Percentiles rank a stretch among this genome's conserved stretches.
phyloP scores from a whole-genome alignment of 208 protist species.

The Trypanosomatidae sp. region DNA sequence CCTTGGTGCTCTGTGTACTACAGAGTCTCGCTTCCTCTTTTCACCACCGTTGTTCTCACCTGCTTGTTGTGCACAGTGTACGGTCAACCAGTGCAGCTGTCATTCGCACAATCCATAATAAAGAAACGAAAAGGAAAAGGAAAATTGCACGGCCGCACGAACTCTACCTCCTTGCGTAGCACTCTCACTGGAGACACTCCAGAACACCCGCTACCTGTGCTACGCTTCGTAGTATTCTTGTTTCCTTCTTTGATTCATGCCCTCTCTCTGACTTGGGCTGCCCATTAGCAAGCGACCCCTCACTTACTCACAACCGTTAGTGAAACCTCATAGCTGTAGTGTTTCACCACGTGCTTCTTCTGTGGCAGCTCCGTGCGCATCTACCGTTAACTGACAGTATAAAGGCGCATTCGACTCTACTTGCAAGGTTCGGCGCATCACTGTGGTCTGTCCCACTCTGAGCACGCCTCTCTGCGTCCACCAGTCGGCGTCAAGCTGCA shows the following conservation, averaged over 20 bases:
- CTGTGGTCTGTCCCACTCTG: not conserved
- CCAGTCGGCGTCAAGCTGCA: slow-evolving; percentile 6
- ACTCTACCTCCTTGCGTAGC: too few species aligned
- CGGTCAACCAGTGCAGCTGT: not conserved
- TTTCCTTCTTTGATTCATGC: not conserved
- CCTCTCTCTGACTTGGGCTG: not conserved
- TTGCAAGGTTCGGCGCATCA: not conserved
- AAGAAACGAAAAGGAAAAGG: not conserved
- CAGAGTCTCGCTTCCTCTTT: not conserved
- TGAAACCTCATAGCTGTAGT: not conserved
- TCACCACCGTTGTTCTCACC: not conserved
- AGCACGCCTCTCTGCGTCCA: not conserved
- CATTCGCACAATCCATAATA: not conserved
- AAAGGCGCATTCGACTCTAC: not conserved
- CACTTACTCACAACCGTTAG: not conserved
- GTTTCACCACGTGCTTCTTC: not conserved
- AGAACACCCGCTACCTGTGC: not conserved
- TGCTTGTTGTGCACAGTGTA: not conserved
- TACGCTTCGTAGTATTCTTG: not conserved
- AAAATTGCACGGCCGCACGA: too few species aligned
- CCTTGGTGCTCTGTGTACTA: not conserved
- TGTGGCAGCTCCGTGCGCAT: not conserved
- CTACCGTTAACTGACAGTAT: not conserved
- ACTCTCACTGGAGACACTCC: not conserved
- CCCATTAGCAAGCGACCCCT: not conserved